Conservation (phyloP, 345 rosid species). For the Excoecaria cochinchinensis region DNA sequence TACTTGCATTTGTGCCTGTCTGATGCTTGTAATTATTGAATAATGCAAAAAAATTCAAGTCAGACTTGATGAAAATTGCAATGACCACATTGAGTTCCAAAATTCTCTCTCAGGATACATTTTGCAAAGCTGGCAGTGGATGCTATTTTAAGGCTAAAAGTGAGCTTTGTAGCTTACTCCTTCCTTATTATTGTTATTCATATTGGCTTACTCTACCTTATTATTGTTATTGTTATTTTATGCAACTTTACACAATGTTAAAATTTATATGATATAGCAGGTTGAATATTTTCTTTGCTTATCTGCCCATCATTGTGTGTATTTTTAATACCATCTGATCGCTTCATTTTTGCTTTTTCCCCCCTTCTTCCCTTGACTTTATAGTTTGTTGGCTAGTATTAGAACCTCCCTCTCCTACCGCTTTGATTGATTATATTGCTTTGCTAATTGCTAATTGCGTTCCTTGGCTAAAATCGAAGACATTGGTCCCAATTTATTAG, state of each 20-base stretch:
- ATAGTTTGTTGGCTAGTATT: neutral
- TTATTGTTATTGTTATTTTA: neutral
- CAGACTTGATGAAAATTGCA: slow-evolving; percentile 86
- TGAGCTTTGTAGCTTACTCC: no score
- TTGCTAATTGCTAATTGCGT: neutral
- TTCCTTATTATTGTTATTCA: no score
- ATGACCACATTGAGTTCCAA: slow-evolving; percentile 93
- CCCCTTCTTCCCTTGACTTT: neutral
- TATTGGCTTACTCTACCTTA: no score
- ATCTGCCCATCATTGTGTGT: neutral
- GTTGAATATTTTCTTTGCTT: neutral
- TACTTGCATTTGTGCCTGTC: neutral
- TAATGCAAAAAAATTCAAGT: slow-evolving; percentile 74
- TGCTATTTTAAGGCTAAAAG: slow-evolving; percentile 92
- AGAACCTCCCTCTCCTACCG: neutral
- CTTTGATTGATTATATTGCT: neutral
- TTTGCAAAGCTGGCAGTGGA: slow-evolving; percentile 89
- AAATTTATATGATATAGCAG: neutral
- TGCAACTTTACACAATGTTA: neutral
- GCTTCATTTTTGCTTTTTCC: neutral
- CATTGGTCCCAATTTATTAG: no score
- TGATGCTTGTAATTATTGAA: slow-evolving; percentile 14
- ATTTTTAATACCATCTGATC: neutral
- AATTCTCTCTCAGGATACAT: slow-evolving; percentile 88
- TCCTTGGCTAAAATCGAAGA: no score